Conservation (phyloP, 2,329 filamentous ascomycete species). For the Ophiostoma quercus region DNA sequence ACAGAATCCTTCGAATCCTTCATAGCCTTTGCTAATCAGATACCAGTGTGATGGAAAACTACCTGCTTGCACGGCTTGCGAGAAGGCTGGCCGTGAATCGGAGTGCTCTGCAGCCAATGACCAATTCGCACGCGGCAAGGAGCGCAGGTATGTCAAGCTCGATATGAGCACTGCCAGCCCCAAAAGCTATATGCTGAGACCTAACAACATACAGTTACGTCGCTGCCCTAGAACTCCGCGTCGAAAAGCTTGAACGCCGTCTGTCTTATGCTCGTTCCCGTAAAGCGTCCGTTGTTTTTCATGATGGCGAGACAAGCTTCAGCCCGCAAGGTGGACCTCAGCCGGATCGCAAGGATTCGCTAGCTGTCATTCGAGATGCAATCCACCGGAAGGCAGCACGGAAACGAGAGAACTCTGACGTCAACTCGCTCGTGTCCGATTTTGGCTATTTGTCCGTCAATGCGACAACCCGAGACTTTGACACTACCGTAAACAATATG, state of each 20-base stretch:
- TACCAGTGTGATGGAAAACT: conserved; percentile 84
- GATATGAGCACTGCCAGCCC: neutral
- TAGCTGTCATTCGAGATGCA: conserved; percentile 56
- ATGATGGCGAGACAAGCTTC: conserved; percentile 50
- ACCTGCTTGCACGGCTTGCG: conserved; percentile 90
- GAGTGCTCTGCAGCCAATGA: conserved; percentile 94
- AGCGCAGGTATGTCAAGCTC: conserved; percentile 60
- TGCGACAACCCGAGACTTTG: conserved; percentile 89
- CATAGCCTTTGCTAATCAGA: neutral
- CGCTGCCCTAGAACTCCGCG: conserved; percentile 82
- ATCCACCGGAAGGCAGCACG: conserved; percentile 61
- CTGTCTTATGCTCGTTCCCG: conserved; percentile 65
- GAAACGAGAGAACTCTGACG: conserved; percentile 71
- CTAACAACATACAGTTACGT: conserved; percentile 60
- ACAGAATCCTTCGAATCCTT: neutral
- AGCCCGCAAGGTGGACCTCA: conserved; percentile 25
- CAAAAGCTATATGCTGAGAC: neutral
- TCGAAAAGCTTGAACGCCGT: conserved; percentile 79
- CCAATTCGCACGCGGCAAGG: conserved; percentile 91
- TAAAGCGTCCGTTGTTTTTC: conserved; percentile 63
- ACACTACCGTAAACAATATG: conserved; percentile 80
- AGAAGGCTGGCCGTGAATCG: conserved; percentile 77
- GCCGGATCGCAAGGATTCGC: conserved; percentile 57
- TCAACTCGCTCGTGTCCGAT: conserved; percentile 87
- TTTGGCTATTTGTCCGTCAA: conserved; percentile 94